Evolutionary conservation across 1,284 basidiomycete species (phyloP), one percentile per base, ranked within the genome.

Genomic region (Cutaneotrichosporon spelunceum): DNA sequence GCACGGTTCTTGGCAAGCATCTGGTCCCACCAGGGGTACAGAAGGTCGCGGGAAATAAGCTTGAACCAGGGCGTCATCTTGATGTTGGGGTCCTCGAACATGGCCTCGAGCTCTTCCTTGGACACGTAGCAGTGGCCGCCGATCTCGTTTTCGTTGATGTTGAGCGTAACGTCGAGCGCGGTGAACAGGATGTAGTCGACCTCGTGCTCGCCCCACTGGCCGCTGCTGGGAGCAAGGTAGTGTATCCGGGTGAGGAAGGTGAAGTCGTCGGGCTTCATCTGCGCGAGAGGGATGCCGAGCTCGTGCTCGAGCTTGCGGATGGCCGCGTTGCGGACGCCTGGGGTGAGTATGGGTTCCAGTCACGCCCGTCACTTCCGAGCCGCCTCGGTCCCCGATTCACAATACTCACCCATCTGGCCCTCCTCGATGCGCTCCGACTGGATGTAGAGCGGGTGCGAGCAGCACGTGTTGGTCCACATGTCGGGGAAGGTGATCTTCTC

Each of bases 401-500:
- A 55, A 29, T 19, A 50, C 48, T n/a, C 26, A 60, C 53, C 55
- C 39, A 52, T 53, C 78, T 96, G 91, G 39, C 87, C 84, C 72
- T 84, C 77, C 69, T 86, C 83, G 65, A 87, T 87, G 68, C 94
- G 90, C 80, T 99, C 96, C 67, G 90, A 87, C 66, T 78, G 78
- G 68, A 82, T 82, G 48, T 80, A 80, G 59, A 99, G 83, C 19
- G 96, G 96, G 75, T 99, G 96, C 33, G 92, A 96, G 82, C 96
- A 99, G 79, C 96, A 99, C 4, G 96, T 99, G 80, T 99, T 99
- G 45, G 96, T 99, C 96, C 96, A 99, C 92, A 98, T 94, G 76
- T 91, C 87, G 2, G 96, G 96, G 82, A 99, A 99, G 2, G 96
- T 99, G 75, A 99, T 99, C 84, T 99, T 99, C 82, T 98, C 94